These are phyloP conservation scores for Eutrema japonicum DNA, from an alignment of 345 rosid species.

Conservation along the genomic window DNA sequence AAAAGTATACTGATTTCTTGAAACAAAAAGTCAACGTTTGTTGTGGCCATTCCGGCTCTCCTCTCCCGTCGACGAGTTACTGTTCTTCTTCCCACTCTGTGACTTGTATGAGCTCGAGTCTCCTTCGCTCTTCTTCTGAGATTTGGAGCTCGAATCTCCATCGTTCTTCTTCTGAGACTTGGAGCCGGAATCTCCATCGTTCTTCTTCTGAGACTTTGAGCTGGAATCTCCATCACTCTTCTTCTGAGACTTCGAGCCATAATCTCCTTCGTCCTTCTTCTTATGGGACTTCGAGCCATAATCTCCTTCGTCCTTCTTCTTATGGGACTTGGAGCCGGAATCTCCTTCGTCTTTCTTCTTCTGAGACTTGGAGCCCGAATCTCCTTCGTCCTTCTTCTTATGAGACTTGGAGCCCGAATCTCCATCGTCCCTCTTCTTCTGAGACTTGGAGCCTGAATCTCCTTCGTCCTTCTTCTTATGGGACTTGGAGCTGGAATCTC, in stretches of 20 bases:
- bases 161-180: slow-evolving; percentile 14
- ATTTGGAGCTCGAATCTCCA: background rate
- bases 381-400: slow-evolving; percentile 22
- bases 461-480: background rate
- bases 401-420: slow-evolving; percentile 5
- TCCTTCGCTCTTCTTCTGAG: slow-evolving; percentile 30
- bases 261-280: slow-evolving; percentile 15
- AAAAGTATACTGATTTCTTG: background rate
- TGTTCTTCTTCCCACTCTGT: slow-evolving; percentile 31
- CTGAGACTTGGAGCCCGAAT: background rate
- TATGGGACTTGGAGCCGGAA: background rate
- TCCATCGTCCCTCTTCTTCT: slow-evolving; percentile 11
- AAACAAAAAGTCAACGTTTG: slow-evolving; percentile 33
- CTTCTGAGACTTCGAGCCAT: background rate
- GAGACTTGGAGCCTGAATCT: slow-evolving; percentile 9
- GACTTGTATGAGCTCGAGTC: slow-evolving; percentile 24
- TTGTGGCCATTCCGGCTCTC: slow-evolving; percentile 27
- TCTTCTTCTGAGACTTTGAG: slow-evolving; percentile 22
- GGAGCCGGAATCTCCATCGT: background rate
- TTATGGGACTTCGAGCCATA: background rate
- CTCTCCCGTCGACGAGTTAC: slow-evolving; percentile 42
- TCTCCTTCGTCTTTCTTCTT: slow-evolving; percentile 11
- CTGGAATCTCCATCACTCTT: slow-evolving; percentile 6
- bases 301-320: background rate
- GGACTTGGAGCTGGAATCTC: background rate